Base-by-base conservation (phyloP, 371 early-diverging fungal species). In the Mucor ambiguus region DNA sequence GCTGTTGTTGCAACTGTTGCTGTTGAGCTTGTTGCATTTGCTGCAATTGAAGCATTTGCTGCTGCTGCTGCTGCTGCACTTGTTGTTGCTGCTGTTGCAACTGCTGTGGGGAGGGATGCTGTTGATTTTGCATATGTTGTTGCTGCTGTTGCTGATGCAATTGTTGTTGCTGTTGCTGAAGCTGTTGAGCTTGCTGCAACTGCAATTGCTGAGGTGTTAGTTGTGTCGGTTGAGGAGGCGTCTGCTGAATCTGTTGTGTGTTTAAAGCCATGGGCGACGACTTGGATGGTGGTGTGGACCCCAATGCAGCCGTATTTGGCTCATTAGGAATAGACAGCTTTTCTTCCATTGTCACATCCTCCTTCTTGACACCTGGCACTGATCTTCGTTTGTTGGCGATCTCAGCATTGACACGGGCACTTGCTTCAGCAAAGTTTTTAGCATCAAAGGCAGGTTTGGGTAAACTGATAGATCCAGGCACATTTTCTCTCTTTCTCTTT, bases 371-470 rank as follows among this genome's bases (percentile, higher is more conserved):
- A 7, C 54, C 58, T 33, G 60, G 54, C 16, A n/a, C 44, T 9
- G 64, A 35, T 32, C 29, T 26, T 61, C 33, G 58, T 41, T 76
- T 72, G 58, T 77, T 64, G 2, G 64, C 58, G n/a, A 48, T 57
- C 46, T 65, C 67, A 28, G 75, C 65, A 30, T 67, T 67, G 1
- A 61, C 68, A 43, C 72, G 69, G n/a, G 66, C 61, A 38, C 30
- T 59, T 8, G 69, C 66, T 48, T 74, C 75, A 7, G 75, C 62
- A 60, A 79, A 82, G 16, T 75, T 73, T 10, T 61, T 69, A 12
- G 78, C 71, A 68, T 82, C 82, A 62, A 82, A 68, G 1, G 71
- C 66, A 10, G 79, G 64, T 43, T 82, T 77, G 0, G 79, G 79
- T 32, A 79, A 48, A 37, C 74, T 75, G 58, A 79, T 79, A 28